Base-by-base conservation (phyloP, 768 basidiomycete genomes). In the Boletus subparvulus region DNA sequence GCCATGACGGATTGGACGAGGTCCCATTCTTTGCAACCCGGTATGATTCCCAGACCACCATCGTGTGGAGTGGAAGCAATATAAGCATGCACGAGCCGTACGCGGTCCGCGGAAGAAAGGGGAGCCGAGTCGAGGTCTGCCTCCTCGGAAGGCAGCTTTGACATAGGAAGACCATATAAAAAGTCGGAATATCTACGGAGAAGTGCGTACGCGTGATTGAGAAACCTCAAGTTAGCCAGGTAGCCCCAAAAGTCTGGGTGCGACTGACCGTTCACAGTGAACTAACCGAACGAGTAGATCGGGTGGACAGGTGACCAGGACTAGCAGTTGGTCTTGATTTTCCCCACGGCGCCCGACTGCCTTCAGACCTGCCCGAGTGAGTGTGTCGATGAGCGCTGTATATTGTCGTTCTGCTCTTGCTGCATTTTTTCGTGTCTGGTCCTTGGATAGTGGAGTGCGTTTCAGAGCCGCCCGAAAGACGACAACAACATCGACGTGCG, bases 11-110 rank as follows among this genome's bases (percentile, higher is more conserved):
- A 84, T 63, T 92, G 86, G 9, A 97, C 81, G 48, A 90, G 83
- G 60, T 86, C 81, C 92, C 92, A 98, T 50, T 85, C 82, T 14
- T 80, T 72, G 24, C 83, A 78, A 14, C 82, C 83, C 2, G 90
- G 87, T 9, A 86, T 83, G 47, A 98, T 84, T 1, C 91, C 93
- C 2, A 96, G 81, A 6, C 94, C 94, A 11, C 92, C 88, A 50
- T 95, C 94, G n/a, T 76, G 66, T 0, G 79, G 76, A 0, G 82
- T 83, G 2, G 88, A 83, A 3, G 91, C 84, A 57, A 94, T 76
- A 67, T 86, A 88, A 8, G 78, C 68, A 64, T 94, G 78, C 0
- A 93, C 80, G 32, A 93, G 81, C n/a, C 92, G 84, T 21, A 94
- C 75, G n/a, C 88, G 83, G 65, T 94, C 88, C 1, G 91, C 85